Percentiles rank a stretch among this genome's conserved stretches.
Conservation (phyloP, 2,329 filamentous ascomycete genomes). For the Anisogramma anomala region DNA sequence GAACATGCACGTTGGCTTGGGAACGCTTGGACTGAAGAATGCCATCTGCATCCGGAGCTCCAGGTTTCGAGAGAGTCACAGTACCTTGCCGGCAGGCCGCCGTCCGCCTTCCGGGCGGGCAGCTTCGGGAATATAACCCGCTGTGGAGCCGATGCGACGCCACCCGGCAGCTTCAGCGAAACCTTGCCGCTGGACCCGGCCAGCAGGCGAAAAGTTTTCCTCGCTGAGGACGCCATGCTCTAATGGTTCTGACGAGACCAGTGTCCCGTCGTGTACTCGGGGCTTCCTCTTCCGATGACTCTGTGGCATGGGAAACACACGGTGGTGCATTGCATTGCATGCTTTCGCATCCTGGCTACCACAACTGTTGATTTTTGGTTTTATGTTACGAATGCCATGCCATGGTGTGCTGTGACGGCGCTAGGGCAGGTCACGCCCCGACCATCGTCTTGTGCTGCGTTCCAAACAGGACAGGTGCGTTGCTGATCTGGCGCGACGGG, state of each 20-base stretch:
- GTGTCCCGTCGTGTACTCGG: too few relatives aligned
- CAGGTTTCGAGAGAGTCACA: too few relatives aligned
- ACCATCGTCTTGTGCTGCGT: slow-evolving; percentile 2
- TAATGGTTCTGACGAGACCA: too few relatives aligned
- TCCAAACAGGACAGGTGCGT: slow-evolving; percentile 4
- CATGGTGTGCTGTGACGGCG: not conserved
- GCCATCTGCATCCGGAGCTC: not conserved
- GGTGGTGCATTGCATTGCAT: too few relatives aligned
- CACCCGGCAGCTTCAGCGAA: slow-evolving; percentile 3
- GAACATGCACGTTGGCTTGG: not conserved
- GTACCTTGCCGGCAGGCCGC: too few relatives aligned
- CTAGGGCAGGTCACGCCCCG: slow-evolving; percentile 9
- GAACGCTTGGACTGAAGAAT: not conserved
- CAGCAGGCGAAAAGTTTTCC: not conserved
- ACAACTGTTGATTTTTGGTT: too few relatives aligned
- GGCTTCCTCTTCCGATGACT: too few relatives aligned
- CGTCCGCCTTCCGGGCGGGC: too few relatives aligned
- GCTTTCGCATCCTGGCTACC: too few relatives aligned
- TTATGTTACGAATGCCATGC: too few relatives aligned
- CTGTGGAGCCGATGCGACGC: slow-evolving; percentile 1
- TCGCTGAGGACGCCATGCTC: not conserved
- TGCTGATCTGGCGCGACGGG: slow-evolving; percentile 8
- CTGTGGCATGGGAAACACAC: too few relatives aligned
- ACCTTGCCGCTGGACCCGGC: not conserved
- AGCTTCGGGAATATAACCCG: not conserved